Percentiles rank a stretch among this genome's conserved stretches.
These are phyloP conservation scores for Microdochium nivale DNA, from an alignment of 2,329 filamentous ascomycete species.

Conservation along the genomic window DNA sequence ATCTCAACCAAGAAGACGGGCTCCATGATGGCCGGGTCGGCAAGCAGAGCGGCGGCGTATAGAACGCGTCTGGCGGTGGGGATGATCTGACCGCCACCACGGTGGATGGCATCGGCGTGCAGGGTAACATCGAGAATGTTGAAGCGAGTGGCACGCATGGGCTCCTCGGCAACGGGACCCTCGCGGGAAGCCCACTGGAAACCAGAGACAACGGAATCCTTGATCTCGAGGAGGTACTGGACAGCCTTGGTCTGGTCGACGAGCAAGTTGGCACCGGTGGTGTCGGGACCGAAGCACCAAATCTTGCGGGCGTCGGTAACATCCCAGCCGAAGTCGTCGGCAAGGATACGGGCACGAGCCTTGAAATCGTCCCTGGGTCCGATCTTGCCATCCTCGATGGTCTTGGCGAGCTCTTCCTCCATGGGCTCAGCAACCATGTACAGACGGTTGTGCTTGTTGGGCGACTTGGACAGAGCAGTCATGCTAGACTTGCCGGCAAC, in stretches of 20 bases:
- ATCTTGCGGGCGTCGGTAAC: constrained; percentile 99
- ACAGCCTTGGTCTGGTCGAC: constrained; percentile 99
- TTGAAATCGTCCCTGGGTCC: constrained; percentile 97
- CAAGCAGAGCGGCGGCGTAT: constrained; percentile 85
- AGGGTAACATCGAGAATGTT: constrained; percentile 99
- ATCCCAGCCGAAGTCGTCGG: constrained; percentile 98
- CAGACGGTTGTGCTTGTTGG: constrained; percentile 99
- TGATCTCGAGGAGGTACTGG: constrained; percentile 99
- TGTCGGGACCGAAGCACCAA: constrained; percentile 99
- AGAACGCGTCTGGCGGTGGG: constrained; percentile 96
- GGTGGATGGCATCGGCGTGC: constrained; percentile 98
- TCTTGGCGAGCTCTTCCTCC: constrained; percentile 80
- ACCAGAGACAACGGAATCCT: constrained; percentile 98
- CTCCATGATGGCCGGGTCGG: constrained; percentile 86
- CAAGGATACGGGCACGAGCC: constrained; percentile 88
- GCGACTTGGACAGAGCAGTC: constrained; percentile 96
- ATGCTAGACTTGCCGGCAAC: constrained; percentile 80
- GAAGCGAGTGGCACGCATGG: constrained; percentile 94
- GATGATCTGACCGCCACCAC: constrained; percentile 98
- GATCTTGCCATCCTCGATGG: constrained; percentile 90
- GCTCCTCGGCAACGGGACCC: constrained; percentile 96
- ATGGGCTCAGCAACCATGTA: constrained; percentile 92
- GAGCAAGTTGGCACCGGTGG: constrained; percentile 93
- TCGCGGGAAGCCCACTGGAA: constrained; percentile 99
- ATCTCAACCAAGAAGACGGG: constrained; percentile 99